phyloP scores from a whole-genome alignment of 345 rosid species.

The Psidium friedrichsthalianum region DNA sequence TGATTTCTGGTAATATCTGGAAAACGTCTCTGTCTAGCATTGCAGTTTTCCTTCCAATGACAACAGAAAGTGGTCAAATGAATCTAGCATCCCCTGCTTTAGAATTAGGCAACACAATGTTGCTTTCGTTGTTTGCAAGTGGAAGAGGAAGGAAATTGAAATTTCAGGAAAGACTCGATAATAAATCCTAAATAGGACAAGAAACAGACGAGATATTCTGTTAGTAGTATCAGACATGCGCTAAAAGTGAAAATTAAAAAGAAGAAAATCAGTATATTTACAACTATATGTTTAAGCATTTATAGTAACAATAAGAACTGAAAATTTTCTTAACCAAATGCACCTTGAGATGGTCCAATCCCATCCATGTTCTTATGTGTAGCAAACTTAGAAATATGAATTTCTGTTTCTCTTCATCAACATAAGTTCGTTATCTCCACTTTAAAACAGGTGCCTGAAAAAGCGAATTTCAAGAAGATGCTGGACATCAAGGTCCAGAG shows the following conservation, averaged over 20 bases:
- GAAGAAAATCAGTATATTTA: not conserved
- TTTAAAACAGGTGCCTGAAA: slow-evolving; percentile 12
- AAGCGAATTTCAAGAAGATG: slow-evolving; percentile 11
- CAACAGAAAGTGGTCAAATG: not conserved
- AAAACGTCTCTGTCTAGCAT: not conserved
- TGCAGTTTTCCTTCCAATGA: not conserved
- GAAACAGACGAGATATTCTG: not conserved
- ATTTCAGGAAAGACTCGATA: not conserved
- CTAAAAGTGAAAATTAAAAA: not conserved
- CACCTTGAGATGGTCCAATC: not conserved
- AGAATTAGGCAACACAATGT: not conserved
- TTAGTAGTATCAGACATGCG: not conserved
- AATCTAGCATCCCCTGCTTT: not conserved
- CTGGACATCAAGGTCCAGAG: no score
- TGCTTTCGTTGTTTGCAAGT: not conserved
- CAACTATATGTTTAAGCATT: not conserved
- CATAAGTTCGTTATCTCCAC: not conserved
- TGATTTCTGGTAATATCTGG: not conserved
- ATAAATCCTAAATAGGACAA: not conserved
- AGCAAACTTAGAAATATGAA: not conserved
- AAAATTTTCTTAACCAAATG: not conserved
- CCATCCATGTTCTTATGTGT: not conserved
- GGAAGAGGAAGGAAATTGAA: not conserved
- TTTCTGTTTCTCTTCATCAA: not conserved
- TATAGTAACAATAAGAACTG: not conserved